phyloP scores from a whole-genome alignment of 257 asterid species.

The Lavandula angustifolia region DNA sequence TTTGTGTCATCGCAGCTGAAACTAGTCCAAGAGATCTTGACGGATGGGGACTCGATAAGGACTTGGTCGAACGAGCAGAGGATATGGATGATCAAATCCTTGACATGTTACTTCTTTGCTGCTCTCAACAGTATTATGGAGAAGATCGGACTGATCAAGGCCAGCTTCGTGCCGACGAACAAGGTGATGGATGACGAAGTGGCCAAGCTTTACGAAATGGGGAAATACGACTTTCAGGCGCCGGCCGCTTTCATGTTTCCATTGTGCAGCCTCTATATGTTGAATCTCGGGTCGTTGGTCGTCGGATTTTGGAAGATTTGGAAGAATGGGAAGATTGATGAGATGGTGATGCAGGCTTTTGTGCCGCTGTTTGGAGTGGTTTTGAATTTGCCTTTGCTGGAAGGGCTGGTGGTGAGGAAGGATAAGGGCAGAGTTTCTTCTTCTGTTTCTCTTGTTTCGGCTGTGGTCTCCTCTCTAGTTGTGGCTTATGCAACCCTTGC shows the following conservation, averaged over 20 bases:
- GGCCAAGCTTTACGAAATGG: constrained; percentile 42
- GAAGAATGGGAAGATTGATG: constrained; percentile 16
- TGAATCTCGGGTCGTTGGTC: constrained; percentile 45
- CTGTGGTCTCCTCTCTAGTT: constrained; percentile 20
- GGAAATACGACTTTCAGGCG: constrained; percentile 54
- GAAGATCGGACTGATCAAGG: constrained; percentile 42
- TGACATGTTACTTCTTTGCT: constrained; percentile 57
- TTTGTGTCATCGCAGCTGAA: constrained; percentile 56
- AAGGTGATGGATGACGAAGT: constrained; percentile 53
- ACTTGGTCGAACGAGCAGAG: constrained; percentile 59
- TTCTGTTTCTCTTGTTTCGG: constrained; percentile 34
- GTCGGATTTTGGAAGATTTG: constrained; percentile 37
- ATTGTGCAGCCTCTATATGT: constrained; percentile 45
- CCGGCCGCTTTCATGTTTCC: constrained; percentile 48
- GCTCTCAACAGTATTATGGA: constrained; percentile 45
- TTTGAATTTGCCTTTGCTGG: constrained; percentile 53
- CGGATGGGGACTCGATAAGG: constrained; percentile 43
- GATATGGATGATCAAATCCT: constrained; percentile 64
- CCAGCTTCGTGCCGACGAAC: constrained; percentile 60
- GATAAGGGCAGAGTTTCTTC: constrained; percentile 50
- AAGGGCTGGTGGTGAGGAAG: constrained; percentile 69
- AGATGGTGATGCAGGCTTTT: constrained; percentile 43
- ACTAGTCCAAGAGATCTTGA: constrained; percentile 51
- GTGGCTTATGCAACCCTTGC: constrained; percentile 20
- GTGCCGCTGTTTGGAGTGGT: constrained; percentile 43